Evolutionary conservation across 805 yeast species (phyloP).

Genomic region (Kurtzmaniella cleridarum): DNA sequence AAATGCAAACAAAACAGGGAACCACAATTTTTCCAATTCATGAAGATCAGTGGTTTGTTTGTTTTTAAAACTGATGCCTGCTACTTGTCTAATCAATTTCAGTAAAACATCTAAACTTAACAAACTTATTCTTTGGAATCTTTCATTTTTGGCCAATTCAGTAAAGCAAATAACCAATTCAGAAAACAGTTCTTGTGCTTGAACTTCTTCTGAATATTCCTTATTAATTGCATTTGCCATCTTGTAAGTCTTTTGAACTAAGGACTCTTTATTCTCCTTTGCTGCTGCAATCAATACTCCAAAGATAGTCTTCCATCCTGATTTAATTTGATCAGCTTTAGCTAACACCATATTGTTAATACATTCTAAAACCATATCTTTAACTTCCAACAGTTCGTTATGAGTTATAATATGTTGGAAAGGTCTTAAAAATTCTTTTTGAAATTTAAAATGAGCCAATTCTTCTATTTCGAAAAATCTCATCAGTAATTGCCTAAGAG

Average conservation of each 20-base stretch:
- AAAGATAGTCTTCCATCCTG: constrained; percentile 93
- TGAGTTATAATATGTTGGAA: constrained; percentile 73
- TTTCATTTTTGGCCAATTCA: constrained; percentile 77
- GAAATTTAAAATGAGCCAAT: constrained; percentile 91
- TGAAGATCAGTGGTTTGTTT: constrained; percentile 8
- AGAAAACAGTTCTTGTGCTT: constrained; percentile 61
- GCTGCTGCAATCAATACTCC: constrained; percentile 76
- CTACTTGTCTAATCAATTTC: constrained; percentile 54
- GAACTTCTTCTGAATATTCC: constrained; percentile 57
- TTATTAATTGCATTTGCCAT: constrained; percentile 58
- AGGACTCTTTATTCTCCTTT: constrained; percentile 46
- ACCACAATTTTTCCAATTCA: constrained; percentile 60
- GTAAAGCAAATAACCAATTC: constrained; percentile 73
- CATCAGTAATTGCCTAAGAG: constrained; percentile 86
- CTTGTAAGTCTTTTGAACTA: constrained; percentile 61
- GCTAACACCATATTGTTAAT: constrained; percentile 78
- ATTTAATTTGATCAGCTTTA: constrained; percentile 66
- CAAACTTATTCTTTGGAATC: constrained; percentile 74
- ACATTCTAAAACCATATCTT: constrained; percentile 87
- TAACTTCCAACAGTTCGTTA: constrained; percentile 64
- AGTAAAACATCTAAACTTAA: constrained; percentile 74
- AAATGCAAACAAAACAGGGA: constrained; percentile 79
- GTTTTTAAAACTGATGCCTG: constrained; percentile 34
- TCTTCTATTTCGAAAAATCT: constrained; percentile 92
- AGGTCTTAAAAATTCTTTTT: constrained; percentile 87